phyloP scores from a whole-genome alignment of 306 rosid genomes.

The Castanopsis chinensis region DNA sequence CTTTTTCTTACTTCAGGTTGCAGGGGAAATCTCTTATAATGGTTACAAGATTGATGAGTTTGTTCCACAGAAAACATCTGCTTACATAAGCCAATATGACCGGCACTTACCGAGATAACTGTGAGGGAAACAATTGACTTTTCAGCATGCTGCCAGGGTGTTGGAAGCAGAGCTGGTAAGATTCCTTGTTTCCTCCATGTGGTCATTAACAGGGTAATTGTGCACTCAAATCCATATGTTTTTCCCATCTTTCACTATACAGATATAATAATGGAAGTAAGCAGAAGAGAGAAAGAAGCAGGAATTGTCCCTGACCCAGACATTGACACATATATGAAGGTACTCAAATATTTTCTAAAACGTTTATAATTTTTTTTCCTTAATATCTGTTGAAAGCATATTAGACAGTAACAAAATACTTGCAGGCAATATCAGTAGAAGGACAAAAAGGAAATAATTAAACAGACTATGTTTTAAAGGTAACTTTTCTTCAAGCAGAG shows the following conservation, averaged over 20 bases:
- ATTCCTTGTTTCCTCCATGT: conserved; percentile 16
- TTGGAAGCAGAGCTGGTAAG: conserved; percentile 6
- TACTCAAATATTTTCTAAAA: conserved; percentile 20
- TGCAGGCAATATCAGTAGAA: conserved; percentile 61
- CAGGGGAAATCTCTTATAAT: conserved; percentile 2
- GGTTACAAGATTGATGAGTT: neutral
- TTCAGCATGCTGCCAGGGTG: neutral
- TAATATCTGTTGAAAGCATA: conserved; percentile 1
- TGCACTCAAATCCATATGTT: neutral
- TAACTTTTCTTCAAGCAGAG: conserved; percentile 25
- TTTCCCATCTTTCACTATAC: conserved; percentile 6
- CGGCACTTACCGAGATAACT: neutral
- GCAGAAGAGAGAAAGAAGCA: conserved; percentile 43
- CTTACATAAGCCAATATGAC: conserved; percentile 8
- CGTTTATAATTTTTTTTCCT: neutral
- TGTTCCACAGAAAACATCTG: conserved; percentile 1
- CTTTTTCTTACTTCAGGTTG: conserved; percentile 37
- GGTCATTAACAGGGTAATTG: conserved; percentile 6
- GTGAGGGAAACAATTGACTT: conserved; percentile 1
- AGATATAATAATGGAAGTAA: conserved; percentile 49
- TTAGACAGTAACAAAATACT: conserved; percentile 23
- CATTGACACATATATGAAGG: conserved; percentile 62
- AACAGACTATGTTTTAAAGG: conserved; percentile 59
- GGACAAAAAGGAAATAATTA: conserved; percentile 55
- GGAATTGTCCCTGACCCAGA: conserved; percentile 57